These are phyloP conservation scores for Panicum virgatum DNA, from an alignment of 202 grass and related monocot genomes.

Conservation along the genomic window DNA sequence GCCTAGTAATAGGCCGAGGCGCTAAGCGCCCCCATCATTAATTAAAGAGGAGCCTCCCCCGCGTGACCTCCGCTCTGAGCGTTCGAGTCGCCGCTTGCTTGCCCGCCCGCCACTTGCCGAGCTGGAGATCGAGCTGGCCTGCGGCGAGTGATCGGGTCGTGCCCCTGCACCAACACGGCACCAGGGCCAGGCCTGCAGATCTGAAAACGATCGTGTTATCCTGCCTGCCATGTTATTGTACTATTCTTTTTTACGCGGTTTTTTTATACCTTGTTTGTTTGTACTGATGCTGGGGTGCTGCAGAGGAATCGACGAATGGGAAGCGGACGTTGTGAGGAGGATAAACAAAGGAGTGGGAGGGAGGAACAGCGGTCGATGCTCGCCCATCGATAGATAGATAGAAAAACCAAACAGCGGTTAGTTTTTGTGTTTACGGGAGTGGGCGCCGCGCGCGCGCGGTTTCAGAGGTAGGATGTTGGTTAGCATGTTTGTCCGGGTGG, in stretches of 20 bases:
- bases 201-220: background rate
- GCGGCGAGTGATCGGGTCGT: slow-evolving; percentile 7
- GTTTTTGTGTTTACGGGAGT: slow-evolving; percentile 24
- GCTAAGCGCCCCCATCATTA: background rate
- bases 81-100: background rate
- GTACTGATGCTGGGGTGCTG: background rate
- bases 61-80: slow-evolving; percentile 36
- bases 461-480: background rate
- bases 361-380: background rate
- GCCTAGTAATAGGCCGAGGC: too few species aligned
- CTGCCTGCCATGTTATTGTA: background rate
- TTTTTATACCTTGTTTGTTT: background rate
- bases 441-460: background rate
- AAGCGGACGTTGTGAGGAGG: background rate
- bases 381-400: slow-evolving; percentile 23
- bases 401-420: background rate
- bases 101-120: slow-evolving; percentile 30
- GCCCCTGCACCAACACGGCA: background rate
- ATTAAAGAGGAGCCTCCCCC: background rate
- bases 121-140: slow-evolving; percentile 31
- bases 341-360: slow-evolving; percentile 25
- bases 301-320: slow-evolving; percentile 20
- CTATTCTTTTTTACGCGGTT: too few species aligned
- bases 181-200: background rate
- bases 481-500: background rate